Conservation (phyloP, 2,329 filamentous ascomycete genomes). For the Aspergillus tubingensis region DNA sequence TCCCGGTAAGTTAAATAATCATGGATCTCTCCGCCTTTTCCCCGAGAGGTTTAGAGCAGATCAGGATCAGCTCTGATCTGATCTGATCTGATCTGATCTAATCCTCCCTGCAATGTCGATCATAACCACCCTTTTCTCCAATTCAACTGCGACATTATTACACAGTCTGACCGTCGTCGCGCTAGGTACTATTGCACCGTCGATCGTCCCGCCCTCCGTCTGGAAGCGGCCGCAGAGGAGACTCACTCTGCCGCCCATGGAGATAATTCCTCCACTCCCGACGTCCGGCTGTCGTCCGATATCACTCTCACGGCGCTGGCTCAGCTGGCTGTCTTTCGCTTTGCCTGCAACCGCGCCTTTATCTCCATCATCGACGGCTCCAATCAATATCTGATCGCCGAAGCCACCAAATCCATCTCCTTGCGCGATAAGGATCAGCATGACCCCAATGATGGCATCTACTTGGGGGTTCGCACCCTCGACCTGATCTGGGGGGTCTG, state of each 20-base stretch:
- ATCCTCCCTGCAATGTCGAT: too few species aligned
- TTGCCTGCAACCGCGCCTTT: conserved; percentile 48
- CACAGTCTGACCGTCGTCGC: neutral
- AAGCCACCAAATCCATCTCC: conserved; percentile 50
- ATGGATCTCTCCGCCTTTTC: neutral
- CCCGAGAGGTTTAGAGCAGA: too few species aligned
- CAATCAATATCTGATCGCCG: conserved; percentile 54
- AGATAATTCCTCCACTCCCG: neutral
- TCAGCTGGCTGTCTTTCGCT: conserved; percentile 51
- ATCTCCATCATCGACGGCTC: conserved; percentile 56
- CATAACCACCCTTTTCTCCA: too few species aligned
- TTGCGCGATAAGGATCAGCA: conserved; percentile 35
- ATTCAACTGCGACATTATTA: too few species aligned
- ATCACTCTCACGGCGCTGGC: conserved; percentile 52
- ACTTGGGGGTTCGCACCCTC: conserved; percentile 30
- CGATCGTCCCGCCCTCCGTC: conserved; percentile 9
- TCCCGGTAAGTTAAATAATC: conserved; percentile 11
- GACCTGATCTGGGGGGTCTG: conserved; percentile 23
- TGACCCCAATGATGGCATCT: conserved; percentile 33
- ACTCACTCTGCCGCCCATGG: neutral
- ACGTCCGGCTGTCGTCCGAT: conserved; percentile 26
- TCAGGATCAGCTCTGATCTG: too few species aligned
- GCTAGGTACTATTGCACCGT: conserved; percentile 20
- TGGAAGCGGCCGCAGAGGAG: neutral
- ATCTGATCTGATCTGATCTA: too few species aligned